Evolutionary conservation across 1,284 basidiomycete genomes (phyloP).

Genomic region (Pyrrhoderma noxium): DNA sequence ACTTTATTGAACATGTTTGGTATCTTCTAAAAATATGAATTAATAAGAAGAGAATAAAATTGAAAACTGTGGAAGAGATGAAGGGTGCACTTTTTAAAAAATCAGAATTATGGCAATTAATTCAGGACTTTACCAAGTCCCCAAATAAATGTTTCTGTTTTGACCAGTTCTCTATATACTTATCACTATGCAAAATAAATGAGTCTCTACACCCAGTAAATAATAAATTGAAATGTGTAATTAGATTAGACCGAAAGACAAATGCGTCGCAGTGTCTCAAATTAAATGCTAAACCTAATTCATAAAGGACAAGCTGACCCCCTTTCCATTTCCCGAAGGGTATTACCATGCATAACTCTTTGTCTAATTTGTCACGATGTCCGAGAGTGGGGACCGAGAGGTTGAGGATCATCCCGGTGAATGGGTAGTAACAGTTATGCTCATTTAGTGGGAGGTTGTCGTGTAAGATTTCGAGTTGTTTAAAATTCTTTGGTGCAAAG

Average conservation of each 20-base stretch:
- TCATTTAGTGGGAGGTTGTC: not conserved
- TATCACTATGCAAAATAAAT: conserved; percentile 23
- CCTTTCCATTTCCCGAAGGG: conserved; percentile 19
- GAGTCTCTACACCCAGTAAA: conserved; percentile 21
- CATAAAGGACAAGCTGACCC: conserved; percentile 22
- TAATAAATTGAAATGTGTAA: conserved; percentile 25
- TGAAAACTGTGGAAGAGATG: no score
- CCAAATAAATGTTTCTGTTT: not conserved
- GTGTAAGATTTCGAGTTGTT: not conserved
- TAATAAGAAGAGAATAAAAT: no score
- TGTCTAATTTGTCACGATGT: conserved; percentile 23
- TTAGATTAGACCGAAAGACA: conserved; percentile 20
- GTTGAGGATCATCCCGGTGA: conserved; percentile 25
- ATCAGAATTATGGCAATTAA: no score
- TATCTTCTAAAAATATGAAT: no score
- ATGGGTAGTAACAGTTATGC: conserved; percentile 19
- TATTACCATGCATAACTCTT: conserved; percentile 22
- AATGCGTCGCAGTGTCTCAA: conserved; percentile 20
- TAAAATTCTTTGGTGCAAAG: not conserved
- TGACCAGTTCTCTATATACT: conserved; percentile 1
- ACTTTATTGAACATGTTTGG: no score
- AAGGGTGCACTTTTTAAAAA: no score
- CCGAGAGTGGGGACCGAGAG: conserved; percentile 21
- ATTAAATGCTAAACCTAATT: conserved; percentile 22
- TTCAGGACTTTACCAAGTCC: not conserved